These are phyloP conservation scores for Microbotryum silenes-acaulis DNA, from an alignment of 1,284 basidiomycete species.

Conservation along the genomic window DNA sequence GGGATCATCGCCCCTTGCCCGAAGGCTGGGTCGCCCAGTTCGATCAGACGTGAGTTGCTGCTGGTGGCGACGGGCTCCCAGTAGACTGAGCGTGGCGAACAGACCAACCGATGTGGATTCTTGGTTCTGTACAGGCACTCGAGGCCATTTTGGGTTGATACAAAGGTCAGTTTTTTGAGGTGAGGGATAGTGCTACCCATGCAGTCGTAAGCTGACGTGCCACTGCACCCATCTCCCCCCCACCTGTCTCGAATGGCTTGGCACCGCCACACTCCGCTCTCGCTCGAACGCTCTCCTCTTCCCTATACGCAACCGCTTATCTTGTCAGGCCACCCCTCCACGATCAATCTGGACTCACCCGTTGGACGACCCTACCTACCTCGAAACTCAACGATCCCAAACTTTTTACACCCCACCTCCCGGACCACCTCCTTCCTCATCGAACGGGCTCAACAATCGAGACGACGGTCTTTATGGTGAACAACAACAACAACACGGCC, in stretches of 20 bases:
- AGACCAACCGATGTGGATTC: no score
- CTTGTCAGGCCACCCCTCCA: slow-evolving; percentile 34
- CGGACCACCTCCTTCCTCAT: slow-evolving; percentile 20
- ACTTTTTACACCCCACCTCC: slow-evolving; percentile 14
- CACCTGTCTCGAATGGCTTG: no score
- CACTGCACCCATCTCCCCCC: no score
- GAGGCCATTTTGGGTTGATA: slow-evolving; percentile 19
- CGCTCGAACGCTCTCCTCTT: background rate
- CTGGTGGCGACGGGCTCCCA: no score
- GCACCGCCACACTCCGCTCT: no score
- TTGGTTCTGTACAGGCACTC: background rate
- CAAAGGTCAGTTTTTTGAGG: background rate
- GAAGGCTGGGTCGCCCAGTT: slow-evolving; percentile 16
- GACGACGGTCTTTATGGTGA: no score
- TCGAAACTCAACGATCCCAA: slow-evolving; percentile 7
- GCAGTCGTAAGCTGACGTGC: no score
- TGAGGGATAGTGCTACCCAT: no score
- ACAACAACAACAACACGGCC: background rate
- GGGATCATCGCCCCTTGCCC: slow-evolving; percentile 7
- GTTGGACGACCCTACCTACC: slow-evolving; percentile 28
- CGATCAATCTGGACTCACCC: slow-evolving; percentile 41
- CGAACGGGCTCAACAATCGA: background rate
- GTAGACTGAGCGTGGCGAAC: no score
- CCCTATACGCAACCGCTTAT: no score
- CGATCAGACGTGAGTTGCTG: slow-evolving; percentile 2